Evolutionary conservation across 495 filamentous ascomycete species (phyloP), one percentile per base, ranked within the genome.

Genomic region (Trichoderma orchidacearum): DNA sequence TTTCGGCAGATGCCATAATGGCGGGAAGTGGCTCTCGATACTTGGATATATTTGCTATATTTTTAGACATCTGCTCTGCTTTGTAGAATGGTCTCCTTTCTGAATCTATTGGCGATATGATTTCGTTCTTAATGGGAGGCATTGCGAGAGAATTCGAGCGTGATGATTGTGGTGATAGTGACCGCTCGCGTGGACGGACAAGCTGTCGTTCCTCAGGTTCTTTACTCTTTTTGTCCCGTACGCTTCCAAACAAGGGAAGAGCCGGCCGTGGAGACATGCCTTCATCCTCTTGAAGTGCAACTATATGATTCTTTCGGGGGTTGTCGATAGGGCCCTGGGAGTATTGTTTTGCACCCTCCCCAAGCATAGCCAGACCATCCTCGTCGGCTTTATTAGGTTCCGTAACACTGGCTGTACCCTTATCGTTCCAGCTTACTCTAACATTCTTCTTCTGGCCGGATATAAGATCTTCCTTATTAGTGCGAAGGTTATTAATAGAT

Each of bases 381-480:
- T n/a, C n/a, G n/a, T n/a, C n/a, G n/a, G n/a, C n/a, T n/a, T 80
- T 68, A 27, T 78, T 80, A 6, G 82, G 80, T 30, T 81, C 73
- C 21, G 79, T 84, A 9, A 84, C 79, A 54, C 83, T 68, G 36
- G 82, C 62, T 15, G 64, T 66, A 28, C 62, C 70, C 23, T 80
- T 78, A 23, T 94, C 89, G 59, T 93, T 88, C 61, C 95, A 96
- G 68, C 89, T 95, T 60, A 96, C 90, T 53, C 89, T 81, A 7
- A 78, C 83, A 27, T 74, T 71, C 63, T 85, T 91, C 68, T 83
- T 92, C 45, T 80, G 84, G 5, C 31, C 11, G 23, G 70, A 56
- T 27, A 74, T 67, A 5, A 64, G 58, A 11, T 74, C 72, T 25
- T 90, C 87, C 23, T 89, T 85, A 6, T 45, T 56, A 36, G 59